Evolutionary conservation across 1,139 yeast genomes (phyloP).

Genomic region (Schwanniomyces etchellsii): DNA sequence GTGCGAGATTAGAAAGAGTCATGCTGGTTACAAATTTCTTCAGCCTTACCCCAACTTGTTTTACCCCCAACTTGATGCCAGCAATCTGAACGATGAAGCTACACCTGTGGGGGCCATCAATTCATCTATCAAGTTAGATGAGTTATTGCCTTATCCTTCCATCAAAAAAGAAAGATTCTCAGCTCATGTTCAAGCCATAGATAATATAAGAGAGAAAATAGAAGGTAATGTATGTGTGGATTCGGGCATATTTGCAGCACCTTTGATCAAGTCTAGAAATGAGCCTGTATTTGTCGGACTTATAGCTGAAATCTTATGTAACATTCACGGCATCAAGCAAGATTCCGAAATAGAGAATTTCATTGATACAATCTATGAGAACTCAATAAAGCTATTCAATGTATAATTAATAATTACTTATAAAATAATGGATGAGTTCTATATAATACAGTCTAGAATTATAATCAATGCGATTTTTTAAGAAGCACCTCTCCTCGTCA

Average conservation of each 20-base stretch:
- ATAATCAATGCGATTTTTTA: too few relatives aligned
- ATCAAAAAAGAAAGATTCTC: constrained; percentile 60
- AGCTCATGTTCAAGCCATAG: constrained; percentile 24
- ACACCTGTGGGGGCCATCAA: constrained; percentile 6
- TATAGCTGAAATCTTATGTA: constrained; percentile 74
- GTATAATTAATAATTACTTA: too few relatives aligned
- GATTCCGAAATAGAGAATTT: constrained; percentile 47
- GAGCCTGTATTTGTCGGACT: constrained; percentile 85
- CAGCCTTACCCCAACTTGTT: constrained; percentile 49
- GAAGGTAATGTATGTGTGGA: constrained; percentile 4
- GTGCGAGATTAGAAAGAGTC: constrained; percentile 89
- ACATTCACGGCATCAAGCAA: constrained; percentile 34
- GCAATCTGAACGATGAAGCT: constrained; percentile 4
- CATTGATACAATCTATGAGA: constrained; percentile 58
- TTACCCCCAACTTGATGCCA: constrained; percentile 37
- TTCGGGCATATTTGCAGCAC: constrained; percentile 34
- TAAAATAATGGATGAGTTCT: too few relatives aligned
- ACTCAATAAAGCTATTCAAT: constrained; percentile 54
- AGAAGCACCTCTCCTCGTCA: too few relatives aligned
- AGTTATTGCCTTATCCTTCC: constrained; percentile 53
- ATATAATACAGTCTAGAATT: constrained; percentile 5
- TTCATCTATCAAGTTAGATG: constrained; percentile 31
- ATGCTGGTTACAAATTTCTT: constrained; percentile 61
- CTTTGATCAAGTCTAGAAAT: constrained; percentile 77
- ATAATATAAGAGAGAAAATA: constrained; percentile 8